phyloP scores from a whole-genome alignment of 73 alveolate species.

The Stentor roeselii region DNA sequence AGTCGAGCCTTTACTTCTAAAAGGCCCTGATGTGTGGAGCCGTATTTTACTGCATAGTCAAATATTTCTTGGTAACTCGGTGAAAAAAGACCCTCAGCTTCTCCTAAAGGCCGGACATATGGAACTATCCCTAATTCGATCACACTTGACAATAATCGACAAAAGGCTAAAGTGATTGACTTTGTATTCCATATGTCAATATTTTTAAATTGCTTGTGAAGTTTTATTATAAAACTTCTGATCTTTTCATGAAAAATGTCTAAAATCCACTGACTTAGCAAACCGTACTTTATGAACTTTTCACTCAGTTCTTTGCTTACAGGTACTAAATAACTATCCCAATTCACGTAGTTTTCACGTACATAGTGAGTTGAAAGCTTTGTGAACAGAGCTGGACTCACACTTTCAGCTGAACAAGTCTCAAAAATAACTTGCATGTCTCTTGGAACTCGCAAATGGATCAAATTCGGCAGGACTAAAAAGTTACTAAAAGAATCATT shows the following conservation, averaged over 20 bases:
- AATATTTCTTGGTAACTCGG: neutral
- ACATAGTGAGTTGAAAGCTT: neutral
- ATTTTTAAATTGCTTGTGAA: neutral
- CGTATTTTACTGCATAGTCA: conserved; percentile 12
- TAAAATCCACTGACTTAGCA: neutral
- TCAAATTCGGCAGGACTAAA: neutral
- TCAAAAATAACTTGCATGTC: neutral
- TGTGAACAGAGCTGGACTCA: neutral
- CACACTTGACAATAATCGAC: neutral
- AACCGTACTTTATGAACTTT: conserved; percentile 1
- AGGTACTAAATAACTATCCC: neutral
- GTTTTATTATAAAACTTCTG: neutral
- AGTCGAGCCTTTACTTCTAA: neutral
- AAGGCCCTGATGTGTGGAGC: neutral
- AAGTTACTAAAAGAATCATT: neutral
- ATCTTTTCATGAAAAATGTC: neutral
- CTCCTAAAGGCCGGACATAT: neutral
- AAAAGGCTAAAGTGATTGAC: neutral
- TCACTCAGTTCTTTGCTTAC: neutral
- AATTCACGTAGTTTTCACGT: neutral
- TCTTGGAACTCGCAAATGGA: neutral
- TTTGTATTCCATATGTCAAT: neutral
- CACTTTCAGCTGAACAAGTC: neutral
- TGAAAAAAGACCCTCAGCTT: conserved; percentile 14
- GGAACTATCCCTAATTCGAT: neutral